Evolutionary conservation across 257 asterid species (phyloP).

Genomic region (Gynochthodes officinalis): DNA sequence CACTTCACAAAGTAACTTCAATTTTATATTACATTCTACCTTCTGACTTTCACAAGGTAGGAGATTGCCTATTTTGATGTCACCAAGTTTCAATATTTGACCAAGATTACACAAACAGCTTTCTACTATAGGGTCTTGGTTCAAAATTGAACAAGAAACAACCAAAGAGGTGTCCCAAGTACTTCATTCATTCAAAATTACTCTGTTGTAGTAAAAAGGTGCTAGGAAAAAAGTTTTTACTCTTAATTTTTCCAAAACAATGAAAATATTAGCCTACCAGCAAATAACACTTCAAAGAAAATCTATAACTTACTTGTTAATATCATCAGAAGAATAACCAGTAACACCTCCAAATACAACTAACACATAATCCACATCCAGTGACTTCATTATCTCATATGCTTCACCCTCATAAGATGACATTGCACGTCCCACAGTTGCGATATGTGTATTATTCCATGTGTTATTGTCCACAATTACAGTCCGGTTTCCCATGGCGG

Average conservation of each 20-base stretch:
- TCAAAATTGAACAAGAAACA: background rate
- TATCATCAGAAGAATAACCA: constrained; percentile 96
- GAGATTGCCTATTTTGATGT: background rate
- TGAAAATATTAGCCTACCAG: background rate
- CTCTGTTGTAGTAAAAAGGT: background rate
- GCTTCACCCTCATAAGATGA: constrained; percentile 97
- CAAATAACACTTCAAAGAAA: background rate
- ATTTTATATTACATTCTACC: background rate
- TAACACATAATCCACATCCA: constrained; percentile 87
- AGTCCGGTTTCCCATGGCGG: constrained; percentile 98
- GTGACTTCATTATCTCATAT: constrained; percentile 90
- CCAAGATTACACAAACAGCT: background rate
- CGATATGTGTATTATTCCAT: constrained; percentile 98
- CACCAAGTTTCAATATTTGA: background rate
- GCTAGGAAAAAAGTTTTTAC: background rate
- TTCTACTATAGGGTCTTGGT: background rate
- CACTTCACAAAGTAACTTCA: background rate
- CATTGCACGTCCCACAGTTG: constrained; percentile 99
- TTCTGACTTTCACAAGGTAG: background rate
- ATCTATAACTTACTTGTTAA: constrained; percentile 73
- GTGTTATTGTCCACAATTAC: constrained; percentile 98
- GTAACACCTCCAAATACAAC: constrained; percentile 99
- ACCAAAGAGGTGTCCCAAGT: background rate
- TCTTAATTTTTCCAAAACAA: background rate
- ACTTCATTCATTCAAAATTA: background rate